Percentiles rank a stretch among this genome's conserved stretches.
Conservation (phyloP, 129 eudicot species). For the Glebionis coronaria region DNA sequence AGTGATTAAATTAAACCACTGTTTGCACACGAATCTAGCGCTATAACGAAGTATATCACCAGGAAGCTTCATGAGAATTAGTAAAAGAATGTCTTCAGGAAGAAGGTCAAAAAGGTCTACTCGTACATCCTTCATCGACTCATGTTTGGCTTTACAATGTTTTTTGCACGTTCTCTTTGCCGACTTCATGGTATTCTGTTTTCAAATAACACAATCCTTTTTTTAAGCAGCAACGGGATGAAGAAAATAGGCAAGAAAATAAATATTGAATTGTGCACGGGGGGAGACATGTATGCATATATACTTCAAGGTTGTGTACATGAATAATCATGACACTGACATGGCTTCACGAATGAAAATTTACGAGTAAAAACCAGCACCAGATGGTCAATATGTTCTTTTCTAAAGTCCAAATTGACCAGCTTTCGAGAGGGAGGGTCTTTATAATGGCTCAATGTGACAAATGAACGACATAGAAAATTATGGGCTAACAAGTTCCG, state of each 20-base stretch:
- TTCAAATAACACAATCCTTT: background rate
- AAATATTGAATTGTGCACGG: background rate
- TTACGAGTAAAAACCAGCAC: background rate
- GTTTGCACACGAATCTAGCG: slow-evolving; percentile 20
- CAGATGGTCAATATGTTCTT: background rate
- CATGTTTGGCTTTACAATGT: slow-evolving; percentile 13
- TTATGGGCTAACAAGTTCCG: no score
- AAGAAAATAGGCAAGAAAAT: background rate
- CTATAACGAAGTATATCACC: slow-evolving; percentile 30
- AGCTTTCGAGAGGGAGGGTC: no score
- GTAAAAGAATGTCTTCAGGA: slow-evolving; percentile 15
- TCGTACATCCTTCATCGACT: slow-evolving; percentile 11
- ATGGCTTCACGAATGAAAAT: slow-evolving; percentile 11
- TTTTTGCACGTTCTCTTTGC: slow-evolving; percentile 13
- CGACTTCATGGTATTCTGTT: slow-evolving; percentile 15
- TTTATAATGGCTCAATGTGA: no score
- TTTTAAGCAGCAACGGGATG: slow-evolving; percentile 18
- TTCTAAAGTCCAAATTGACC: no score
- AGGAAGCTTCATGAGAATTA: slow-evolving; percentile 21
- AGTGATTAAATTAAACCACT: slow-evolving; percentile 29
- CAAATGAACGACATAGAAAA: no score
- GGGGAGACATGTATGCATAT: background rate
- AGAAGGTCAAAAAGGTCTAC: slow-evolving; percentile 14
- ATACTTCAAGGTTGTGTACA: slow-evolving; percentile 16
- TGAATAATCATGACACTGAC: slow-evolving; percentile 6